Evolutionary conservation across 2,329 filamentous ascomycete species (phyloP).

Genomic region (Akanthomyces lecanii): DNA sequence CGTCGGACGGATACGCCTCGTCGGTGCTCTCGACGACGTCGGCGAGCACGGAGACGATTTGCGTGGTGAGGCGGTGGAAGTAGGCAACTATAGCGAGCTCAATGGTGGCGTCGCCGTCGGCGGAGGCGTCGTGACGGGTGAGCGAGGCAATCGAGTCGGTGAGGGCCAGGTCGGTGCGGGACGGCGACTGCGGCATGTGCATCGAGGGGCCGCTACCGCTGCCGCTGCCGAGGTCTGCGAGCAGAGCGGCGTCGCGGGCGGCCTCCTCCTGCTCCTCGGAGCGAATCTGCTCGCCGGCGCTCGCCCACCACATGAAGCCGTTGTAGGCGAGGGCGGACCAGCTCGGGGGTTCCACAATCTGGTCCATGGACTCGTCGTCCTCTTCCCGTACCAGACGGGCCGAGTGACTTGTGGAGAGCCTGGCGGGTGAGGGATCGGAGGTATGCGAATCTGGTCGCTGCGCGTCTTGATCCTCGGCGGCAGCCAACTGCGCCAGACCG

Average conservation of each 20-base stretch:
- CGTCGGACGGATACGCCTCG: slow-evolving; percentile 34
- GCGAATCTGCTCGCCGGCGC: slow-evolving; percentile 67
- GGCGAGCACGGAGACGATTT: slow-evolving; percentile 58
- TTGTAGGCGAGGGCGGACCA: slow-evolving; percentile 75
- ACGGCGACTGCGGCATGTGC: slow-evolving; percentile 29
- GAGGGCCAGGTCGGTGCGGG: slow-evolving; percentile 30
- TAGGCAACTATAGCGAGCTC: slow-evolving; percentile 75
- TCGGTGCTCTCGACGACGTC: slow-evolving; percentile 53
- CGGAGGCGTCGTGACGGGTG: slow-evolving; percentile 31
- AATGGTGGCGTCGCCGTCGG: slow-evolving; percentile 40
- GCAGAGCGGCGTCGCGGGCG: slow-evolving; percentile 50
- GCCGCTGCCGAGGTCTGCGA: slow-evolving; percentile 46
- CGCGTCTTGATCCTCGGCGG: slow-evolving; percentile 22
- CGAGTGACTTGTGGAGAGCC: slow-evolving; percentile 27
- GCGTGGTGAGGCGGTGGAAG: slow-evolving; percentile 71
- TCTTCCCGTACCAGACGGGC: slow-evolving; percentile 31
- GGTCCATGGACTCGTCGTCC: slow-evolving; percentile 47
- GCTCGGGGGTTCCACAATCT: slow-evolving; percentile 57
- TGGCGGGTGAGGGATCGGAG: slow-evolving; percentile 25
- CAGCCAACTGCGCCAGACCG: slow-evolving; percentile 51
- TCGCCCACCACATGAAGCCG: slow-evolving; percentile 88
- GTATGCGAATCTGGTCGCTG: slow-evolving; percentile 27
- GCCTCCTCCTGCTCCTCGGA: slow-evolving; percentile 57
- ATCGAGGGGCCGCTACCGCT: slow-evolving; percentile 27
- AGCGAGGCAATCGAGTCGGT: slow-evolving; percentile 44